Evolutionary conservation across 1,284 basidiomycete species (phyloP).

Genomic region (Tremellales sp.): DNA sequence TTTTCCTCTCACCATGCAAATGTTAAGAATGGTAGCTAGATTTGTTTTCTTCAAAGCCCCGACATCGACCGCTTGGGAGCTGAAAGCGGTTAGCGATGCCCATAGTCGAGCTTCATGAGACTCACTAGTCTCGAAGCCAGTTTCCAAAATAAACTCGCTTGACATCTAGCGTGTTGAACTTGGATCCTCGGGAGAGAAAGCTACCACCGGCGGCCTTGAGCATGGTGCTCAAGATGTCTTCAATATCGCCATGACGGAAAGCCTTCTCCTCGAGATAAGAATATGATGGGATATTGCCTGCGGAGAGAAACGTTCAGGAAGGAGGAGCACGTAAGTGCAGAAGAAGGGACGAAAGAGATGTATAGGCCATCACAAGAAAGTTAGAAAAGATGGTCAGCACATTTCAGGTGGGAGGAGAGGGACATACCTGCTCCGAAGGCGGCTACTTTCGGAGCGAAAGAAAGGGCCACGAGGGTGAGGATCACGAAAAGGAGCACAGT

Average conservation of each 20-base stretch:
- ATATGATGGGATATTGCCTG: constrained; percentile 47
- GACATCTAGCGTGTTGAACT: constrained; percentile 56
- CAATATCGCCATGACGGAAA: constrained; percentile 81
- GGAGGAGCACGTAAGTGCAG: neutral
- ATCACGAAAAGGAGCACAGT: constrained; percentile 32
- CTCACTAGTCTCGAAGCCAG: constrained; percentile 70
- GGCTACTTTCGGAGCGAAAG: constrained; percentile 38
- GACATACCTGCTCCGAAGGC: constrained; percentile 45
- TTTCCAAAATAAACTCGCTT: constrained; percentile 46
- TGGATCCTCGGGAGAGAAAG: constrained; percentile 63
- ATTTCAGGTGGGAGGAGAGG: neutral
- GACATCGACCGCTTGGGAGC: constrained; percentile 72
- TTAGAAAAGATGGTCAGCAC: neutral
- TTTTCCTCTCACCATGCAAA: constrained; percentile 86
- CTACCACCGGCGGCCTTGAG: constrained; percentile 62
- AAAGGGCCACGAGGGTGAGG: constrained; percentile 38
- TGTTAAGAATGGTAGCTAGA: constrained; percentile 75
- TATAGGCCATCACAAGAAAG: neutral
- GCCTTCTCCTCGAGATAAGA: constrained; percentile 58
- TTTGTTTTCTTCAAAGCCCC: constrained; percentile 66
- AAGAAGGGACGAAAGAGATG: neutral
- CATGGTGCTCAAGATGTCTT: constrained; percentile 50
- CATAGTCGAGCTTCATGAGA: constrained; percentile 23
- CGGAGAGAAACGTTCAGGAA: neutral
- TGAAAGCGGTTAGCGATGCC: constrained; percentile 4